phyloP scores from a whole-genome alignment of 225 moss, liverwort and hornwort genomes.

The Asterella californica region DNA sequence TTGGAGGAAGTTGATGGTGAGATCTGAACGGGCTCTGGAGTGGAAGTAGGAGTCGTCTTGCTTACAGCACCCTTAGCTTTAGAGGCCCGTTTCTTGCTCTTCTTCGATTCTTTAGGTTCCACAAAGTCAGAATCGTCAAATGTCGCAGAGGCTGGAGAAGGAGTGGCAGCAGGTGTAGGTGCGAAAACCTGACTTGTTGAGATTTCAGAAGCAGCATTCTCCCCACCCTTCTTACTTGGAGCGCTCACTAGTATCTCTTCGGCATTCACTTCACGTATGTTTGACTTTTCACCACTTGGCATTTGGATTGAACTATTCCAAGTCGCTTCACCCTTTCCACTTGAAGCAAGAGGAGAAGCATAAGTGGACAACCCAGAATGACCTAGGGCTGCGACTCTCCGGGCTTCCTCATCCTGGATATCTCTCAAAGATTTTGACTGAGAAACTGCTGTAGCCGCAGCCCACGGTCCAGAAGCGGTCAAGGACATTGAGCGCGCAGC shows the following conservation, averaged over 20 bases:
- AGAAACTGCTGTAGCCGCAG: constrained; percentile 44
- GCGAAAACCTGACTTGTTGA: constrained; percentile 25
- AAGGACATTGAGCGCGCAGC: constrained; percentile 38
- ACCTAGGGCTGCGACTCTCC: constrained; percentile 42
- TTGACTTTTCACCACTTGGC: constrained; percentile 37
- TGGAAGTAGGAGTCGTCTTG: constrained; percentile 44
- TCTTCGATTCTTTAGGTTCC: constrained; percentile 93
- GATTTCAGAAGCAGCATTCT: constrained; percentile 26
- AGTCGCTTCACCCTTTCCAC: constrained; percentile 40
- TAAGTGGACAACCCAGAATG: constrained; percentile 32
- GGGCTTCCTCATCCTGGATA: constrained; percentile 88
- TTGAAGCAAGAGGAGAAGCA: constrained; percentile 27
- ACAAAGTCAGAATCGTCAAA: constrained; percentile 89
- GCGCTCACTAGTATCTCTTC: constrained; percentile 36
- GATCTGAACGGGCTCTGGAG: constrained; percentile 48
- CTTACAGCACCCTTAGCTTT: constrained; percentile 71
- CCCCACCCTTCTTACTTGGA: constrained; percentile 36
- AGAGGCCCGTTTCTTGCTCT: constrained; percentile 90
- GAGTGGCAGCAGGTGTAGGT: constrained; percentile 23
- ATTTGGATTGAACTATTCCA: constrained; percentile 34
- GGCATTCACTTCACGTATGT: constrained; percentile 38
- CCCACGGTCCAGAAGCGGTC: constrained; percentile 68
- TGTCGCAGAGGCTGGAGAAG: constrained; percentile 33
- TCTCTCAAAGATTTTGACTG: constrained; percentile 80
- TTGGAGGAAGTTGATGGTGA: constrained; percentile 54